Conservation (phyloP, 805 yeast genomes). For the Cyberlindnera veronae region DNA sequence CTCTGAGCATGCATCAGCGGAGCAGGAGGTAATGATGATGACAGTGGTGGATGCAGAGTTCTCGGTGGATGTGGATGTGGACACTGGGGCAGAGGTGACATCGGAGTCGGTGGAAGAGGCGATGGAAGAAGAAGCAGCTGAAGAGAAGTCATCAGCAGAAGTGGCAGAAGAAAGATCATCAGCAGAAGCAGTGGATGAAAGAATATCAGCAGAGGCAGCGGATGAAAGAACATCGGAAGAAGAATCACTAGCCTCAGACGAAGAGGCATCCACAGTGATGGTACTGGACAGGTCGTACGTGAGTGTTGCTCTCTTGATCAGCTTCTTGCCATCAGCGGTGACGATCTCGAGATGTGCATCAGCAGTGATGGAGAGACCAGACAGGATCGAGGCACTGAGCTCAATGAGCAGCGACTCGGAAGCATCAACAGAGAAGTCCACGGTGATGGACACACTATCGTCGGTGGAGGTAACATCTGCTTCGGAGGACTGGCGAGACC, state of each 20-base stretch:
- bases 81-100: constrained; percentile 11
- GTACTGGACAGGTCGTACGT: not conserved
- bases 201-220: not conserved
- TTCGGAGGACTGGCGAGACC: too few relatives aligned
- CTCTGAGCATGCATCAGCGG: too few relatives aligned
- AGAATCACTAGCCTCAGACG: not conserved
- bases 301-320: not conserved
- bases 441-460: not conserved
- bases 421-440: not conserved
- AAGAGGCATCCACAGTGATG: not conserved
- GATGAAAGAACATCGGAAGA: not conserved
- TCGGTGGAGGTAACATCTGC: not conserved
- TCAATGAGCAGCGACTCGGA: not conserved
- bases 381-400: not conserved
- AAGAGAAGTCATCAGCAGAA: not conserved
- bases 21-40: too few relatives aligned
- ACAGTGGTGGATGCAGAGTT: too few relatives aligned
- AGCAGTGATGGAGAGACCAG: constrained; percentile 96
- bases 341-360: constrained; percentile 88
- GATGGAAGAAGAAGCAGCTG: not conserved
- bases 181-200: not conserved
- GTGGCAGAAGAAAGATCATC: not conserved
- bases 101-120: not conserved
- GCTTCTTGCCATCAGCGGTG: not conserved
- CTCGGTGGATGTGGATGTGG: constrained; percentile 11